Conservation (phyloP, 306 rosid species). For the Casuarina cunninghamiana region DNA sequence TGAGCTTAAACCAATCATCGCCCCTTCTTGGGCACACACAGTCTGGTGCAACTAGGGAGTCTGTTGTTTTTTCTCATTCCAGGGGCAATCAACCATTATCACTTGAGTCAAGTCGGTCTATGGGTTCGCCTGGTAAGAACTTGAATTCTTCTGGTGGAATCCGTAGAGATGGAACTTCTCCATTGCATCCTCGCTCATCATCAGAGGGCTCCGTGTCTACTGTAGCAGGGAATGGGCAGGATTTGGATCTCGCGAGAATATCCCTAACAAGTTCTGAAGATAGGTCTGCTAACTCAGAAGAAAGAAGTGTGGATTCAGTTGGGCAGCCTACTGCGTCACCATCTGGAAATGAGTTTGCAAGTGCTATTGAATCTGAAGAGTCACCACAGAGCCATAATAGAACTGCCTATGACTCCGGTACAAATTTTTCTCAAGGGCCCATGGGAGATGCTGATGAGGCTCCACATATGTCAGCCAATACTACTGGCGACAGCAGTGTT, state of each 20-base stretch:
- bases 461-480: conserved; percentile 48
- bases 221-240: conserved; percentile 50
- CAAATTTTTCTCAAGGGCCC: conserved; percentile 48
- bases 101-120: conserved; percentile 60
- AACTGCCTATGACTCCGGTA: conserved; percentile 60
- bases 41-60: conserved; percentile 57
- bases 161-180: conserved; percentile 58
- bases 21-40: conserved; percentile 60
- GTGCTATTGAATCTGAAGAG: conserved; percentile 45
- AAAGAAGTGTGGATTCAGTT: conserved; percentile 51
- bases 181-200: conserved; percentile 71
- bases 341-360: conserved; percentile 54
- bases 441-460: conserved; percentile 53
- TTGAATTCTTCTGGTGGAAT: conserved; percentile 43
- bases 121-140: conserved; percentile 56
- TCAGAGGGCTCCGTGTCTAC: conserved; percentile 76
- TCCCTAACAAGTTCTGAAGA: conserved; percentile 55
- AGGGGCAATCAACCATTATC: conserved; percentile 57
- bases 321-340: conserved; percentile 58
- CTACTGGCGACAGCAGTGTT: conserved; percentile 62
- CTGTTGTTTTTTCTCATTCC: conserved; percentile 52
- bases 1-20: conserved; percentile 52
- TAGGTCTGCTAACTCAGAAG: conserved; percentile 65
- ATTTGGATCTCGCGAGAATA: conserved; percentile 48
- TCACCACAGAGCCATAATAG: conserved; percentile 56